Base-by-base conservation (phyloP, 192 early-diverging fungal genomes). In the Coemansia sp. region DNA sequence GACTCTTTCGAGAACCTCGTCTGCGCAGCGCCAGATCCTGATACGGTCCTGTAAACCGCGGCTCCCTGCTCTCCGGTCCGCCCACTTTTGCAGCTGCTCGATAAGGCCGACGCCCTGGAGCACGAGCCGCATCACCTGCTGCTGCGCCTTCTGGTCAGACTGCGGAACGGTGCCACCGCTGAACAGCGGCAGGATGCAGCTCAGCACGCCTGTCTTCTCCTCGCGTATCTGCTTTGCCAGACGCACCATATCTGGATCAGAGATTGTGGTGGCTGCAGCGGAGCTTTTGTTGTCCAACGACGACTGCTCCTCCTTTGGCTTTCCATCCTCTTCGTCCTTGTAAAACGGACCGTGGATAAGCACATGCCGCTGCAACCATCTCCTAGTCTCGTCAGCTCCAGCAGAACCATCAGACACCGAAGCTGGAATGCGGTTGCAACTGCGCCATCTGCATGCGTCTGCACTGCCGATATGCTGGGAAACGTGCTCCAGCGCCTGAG, bases 81-180 rank as follows among this genome's bases (percentile, higher is more conserved):
- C 77, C 77, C 77, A 80, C 39, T 59, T 64, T 25, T 80, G 77
- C 59, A 80, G 66, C 68, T 80, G 77, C 66, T 80, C 77, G 0
- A 80, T 46, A 25, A 80, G 57, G 18, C 65, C 67, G 18, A 80
- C 66, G 28, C 77, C 77, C 66, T 68, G 77, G 49, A 71, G 15
- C 29, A 67, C 68, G 61, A 80, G 34, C 25, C 66, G 65, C 35
- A 78, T 21, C 18, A 79, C 64, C 57, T 49, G 61, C 45, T 63
- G 56, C 58, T 72, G 59, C 26, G 39, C 39, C 48, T 59, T 37
- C 37, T 61, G 53, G 6, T 58, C 52, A 18, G 33, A 28, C 51
- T 34, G 35, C 43, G 62, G 52, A 35, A 48, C 45, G n/a, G 43
- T 33, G 29, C 59, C 68, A 15, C 46, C 58, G 33, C 55, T 61